Base-by-base conservation (phyloP, 768 basidiomycete genomes). In the Cantharellus anzutake region DNA sequence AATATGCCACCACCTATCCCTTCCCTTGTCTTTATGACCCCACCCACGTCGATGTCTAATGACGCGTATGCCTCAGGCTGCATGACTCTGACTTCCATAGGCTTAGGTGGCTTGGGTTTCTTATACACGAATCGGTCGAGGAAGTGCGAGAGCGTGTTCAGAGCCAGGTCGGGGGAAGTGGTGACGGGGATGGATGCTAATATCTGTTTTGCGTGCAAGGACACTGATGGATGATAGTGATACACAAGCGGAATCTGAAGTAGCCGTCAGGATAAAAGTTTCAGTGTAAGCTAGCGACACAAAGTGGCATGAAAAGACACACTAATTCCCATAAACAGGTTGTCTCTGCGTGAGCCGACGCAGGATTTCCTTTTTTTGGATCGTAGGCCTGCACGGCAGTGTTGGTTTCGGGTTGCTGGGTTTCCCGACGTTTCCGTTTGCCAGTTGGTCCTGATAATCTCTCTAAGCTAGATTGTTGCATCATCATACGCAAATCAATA, bases 101-200 rank as follows among this genome's bases (percentile, higher is more conserved):
- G 72, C 60, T 73, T 76, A 1, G 71, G 63, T 65, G 84, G 82
- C 73, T 97, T 98, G 0, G 92, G 83, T 68, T 98, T 97, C 70
- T 92, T 89, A 75, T 90, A 97, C 50, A 97, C 88, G 72, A 98
- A 97, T 41, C 93, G 81, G 68, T 98, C 96, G 44, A 98, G 78
- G 79, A 99, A 97, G 66, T 92, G 88, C 0, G 87, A 83, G 34
- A 97, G 79, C 0, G 92, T 93, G 72, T 96, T 92, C 60, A 91
- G 81, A 5, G 87, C 82, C 55, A 99, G 83, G 67, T 98, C 93
- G 0, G 89, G 78, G 4, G 80, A 83, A 5, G 86, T 84, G 0
- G 89, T 88, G 5, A 97, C 72, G 0, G 84, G 83, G 55, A 83
- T 75, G 4, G 76, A 78, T 1, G 73, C 67, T 56, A 97, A 77